Evolutionary conservation across 78 protist genomes (phyloP).

Genomic region (Dictyostelium firmibasis): DNA sequence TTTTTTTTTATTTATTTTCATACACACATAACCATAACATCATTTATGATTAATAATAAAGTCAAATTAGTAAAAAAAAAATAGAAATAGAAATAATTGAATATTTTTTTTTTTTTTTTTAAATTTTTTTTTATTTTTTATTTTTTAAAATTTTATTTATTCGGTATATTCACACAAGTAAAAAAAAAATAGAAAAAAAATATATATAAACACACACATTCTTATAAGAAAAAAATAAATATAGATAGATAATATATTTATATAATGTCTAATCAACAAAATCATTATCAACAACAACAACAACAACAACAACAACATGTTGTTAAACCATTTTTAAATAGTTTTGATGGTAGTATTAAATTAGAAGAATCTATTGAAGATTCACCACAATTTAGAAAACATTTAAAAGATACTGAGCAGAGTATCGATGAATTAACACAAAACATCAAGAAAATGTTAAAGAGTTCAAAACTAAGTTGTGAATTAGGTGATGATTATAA

Average conservation of each 20-base stretch:
- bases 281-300: too few relatives aligned
- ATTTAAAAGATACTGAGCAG: conserved; percentile 55
- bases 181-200: too few relatives aligned
- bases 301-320: conserved; percentile 8
- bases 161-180: not conserved
- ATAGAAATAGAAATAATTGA: too few relatives aligned
- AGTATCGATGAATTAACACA: conserved; percentile 35
- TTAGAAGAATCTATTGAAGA: conserved; percentile 52
- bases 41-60: too few relatives aligned
- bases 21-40: too few relatives aligned
- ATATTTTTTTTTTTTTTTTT: too few relatives aligned
- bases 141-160: too few relatives aligned
- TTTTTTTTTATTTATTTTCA: too few relatives aligned
- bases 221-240: too few relatives aligned
- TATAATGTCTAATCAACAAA: not conserved
- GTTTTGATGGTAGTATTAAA: conserved; percentile 49
- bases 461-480: conserved; percentile 43
- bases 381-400: conserved; percentile 71
- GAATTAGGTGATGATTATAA: conserved; percentile 59
- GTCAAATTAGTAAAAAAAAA: too few relatives aligned
- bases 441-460: conserved; percentile 48
- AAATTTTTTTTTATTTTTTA: too few relatives aligned
- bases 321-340: conserved; percentile 34
- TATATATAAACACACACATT: not conserved
- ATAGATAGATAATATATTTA: too few relatives aligned